phyloP scores from a whole-genome alignment of 768 basidiomycete species.

The Termitomyces sp. region DNA sequence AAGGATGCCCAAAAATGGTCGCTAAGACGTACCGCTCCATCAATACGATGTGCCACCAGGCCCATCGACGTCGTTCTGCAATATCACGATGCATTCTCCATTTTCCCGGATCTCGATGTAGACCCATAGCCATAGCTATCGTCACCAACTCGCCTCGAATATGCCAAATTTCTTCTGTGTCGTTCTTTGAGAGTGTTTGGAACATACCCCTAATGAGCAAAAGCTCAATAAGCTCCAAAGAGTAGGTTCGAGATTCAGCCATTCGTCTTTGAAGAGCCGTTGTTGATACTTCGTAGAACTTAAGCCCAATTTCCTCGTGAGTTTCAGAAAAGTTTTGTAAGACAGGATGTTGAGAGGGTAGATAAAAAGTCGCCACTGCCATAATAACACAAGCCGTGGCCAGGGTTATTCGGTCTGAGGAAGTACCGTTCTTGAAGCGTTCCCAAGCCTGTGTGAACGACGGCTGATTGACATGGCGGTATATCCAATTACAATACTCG shows the following conservation, averaged over 20 bases:
- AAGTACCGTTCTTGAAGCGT: slow-evolving; percentile 63
- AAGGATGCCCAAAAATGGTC: slow-evolving; percentile 3
- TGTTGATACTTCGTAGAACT: slow-evolving; percentile 67
- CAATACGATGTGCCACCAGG: slow-evolving; percentile 86
- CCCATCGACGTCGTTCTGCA: slow-evolving; percentile 79
- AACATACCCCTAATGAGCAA: slow-evolving; percentile 68
- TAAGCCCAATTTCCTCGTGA: slow-evolving; percentile 55
- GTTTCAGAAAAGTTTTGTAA: slow-evolving; percentile 47
- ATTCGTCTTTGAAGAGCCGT: slow-evolving; percentile 59
- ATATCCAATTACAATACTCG: slow-evolving; percentile 86
- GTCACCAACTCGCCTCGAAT: slow-evolving; percentile 69
- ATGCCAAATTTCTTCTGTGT: slow-evolving; percentile 79
- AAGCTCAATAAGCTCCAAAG: slow-evolving; percentile 73
- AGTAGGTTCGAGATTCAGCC: slow-evolving; percentile 54
- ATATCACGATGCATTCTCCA: slow-evolving; percentile 66
- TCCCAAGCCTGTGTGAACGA: slow-evolving; percentile 65
- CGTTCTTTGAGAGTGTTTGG: slow-evolving; percentile 65
- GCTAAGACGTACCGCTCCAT: slow-evolving; percentile 57
- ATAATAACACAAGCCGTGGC: slow-evolving; percentile 73
- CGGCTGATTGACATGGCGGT: slow-evolving; percentile 66
- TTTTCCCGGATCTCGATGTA: slow-evolving; percentile 82
- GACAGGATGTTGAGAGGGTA: slow-evolving; percentile 60
- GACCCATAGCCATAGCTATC: slow-evolving; percentile 76
- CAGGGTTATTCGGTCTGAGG: slow-evolving; percentile 63
- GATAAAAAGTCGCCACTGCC: slow-evolving; percentile 68